A percentile compares a stretch with the other conserved stretches of the same genome.
Evolutionary conservation across 177 flowering plant genomes (phyloP).

Genomic region (Tripterygium wilfordii): DNA sequence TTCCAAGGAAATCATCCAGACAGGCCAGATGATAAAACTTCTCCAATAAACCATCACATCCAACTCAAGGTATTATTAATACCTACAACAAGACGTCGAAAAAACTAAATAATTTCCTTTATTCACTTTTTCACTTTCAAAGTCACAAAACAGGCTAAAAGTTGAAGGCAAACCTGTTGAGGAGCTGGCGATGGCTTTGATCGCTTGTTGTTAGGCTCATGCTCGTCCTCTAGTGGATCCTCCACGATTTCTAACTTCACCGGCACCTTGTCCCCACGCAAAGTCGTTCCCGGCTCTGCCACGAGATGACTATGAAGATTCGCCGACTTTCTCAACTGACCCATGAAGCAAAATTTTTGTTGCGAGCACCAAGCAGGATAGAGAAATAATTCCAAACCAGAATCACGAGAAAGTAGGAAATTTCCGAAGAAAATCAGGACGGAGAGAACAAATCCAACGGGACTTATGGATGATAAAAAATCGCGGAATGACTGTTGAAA

Average conservation of each 20-base stretch:
- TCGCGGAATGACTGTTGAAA: conserved; percentile 10
- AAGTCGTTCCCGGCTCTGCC: too few relatives aligned
- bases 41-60: too few relatives aligned
- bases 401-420: neutral
- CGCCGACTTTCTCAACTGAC: conserved; percentile 47
- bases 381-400: too few relatives aligned
- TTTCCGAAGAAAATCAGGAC: neutral
- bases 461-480: neutral
- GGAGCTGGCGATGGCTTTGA: conserved; percentile 26
- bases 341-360: conserved; percentile 30
- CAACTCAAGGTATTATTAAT: neutral
- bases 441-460: neutral
- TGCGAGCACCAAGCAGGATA: neutral
- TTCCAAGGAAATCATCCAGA: too few relatives aligned
- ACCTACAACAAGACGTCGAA: too few relatives aligned
- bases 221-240: conserved; percentile 49
- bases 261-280: conserved; percentile 26
- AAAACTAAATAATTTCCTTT: too few relatives aligned
- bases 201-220: conserved; percentile 49
- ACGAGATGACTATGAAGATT: conserved; percentile 16
- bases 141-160: conserved; percentile 1
- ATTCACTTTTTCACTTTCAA: neutral
- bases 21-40: too few relatives aligned
- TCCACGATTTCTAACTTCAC: conserved; percentile 60
- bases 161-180: conserved; percentile 27